These are phyloP conservation scores for Ascochyta lentis DNA, from an alignment of 2,329 filamentous ascomycete species.

Conservation along the genomic window DNA sequence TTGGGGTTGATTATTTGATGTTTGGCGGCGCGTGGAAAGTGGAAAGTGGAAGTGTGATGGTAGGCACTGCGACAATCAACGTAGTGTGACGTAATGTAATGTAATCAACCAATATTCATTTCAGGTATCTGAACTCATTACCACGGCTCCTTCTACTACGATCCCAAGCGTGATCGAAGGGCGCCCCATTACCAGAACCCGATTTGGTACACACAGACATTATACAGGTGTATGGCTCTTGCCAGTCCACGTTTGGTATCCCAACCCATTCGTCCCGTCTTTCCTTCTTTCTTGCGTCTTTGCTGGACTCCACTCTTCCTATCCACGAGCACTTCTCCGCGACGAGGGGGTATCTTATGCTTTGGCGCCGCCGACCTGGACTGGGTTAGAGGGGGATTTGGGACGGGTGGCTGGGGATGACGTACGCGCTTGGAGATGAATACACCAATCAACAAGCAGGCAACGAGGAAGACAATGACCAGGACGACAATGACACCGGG, in stretches of 20 bases:
- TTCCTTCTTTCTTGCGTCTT: conserved; percentile 7
- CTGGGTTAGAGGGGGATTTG: background rate
- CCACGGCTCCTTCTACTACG: conserved; percentile 38
- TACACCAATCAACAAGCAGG: conserved; percentile 57
- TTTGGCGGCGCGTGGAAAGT: too few species aligned
- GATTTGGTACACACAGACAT: conserved; percentile 33
- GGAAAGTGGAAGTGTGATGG: background rate
- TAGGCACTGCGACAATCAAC: conserved; percentile 10
- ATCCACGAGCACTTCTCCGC: conserved; percentile 14
- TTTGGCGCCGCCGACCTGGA: conserved; percentile 7
- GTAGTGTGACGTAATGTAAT: background rate
- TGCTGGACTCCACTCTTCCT: conserved; percentile 15
- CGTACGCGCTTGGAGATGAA: conserved; percentile 57
- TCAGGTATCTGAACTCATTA: conserved; percentile 39
- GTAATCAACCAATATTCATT: conserved; percentile 23
- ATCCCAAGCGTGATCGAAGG: conserved; percentile 34
- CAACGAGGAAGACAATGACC: conserved; percentile 65
- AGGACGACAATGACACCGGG: conserved; percentile 69
- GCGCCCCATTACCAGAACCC: conserved; percentile 23
- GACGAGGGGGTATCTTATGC: conserved; percentile 19
- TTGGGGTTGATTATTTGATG: too few species aligned
- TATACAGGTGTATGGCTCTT: conserved; percentile 32
- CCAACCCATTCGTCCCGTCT: background rate
- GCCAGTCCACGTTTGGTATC: conserved; percentile 19
- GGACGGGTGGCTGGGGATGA: background rate